Evolutionary conservation across 2,329 filamentous ascomycete species (phyloP), one percentile per base, ranked within the genome.

Genomic region (Chrysosporium keratinophilum): DNA sequence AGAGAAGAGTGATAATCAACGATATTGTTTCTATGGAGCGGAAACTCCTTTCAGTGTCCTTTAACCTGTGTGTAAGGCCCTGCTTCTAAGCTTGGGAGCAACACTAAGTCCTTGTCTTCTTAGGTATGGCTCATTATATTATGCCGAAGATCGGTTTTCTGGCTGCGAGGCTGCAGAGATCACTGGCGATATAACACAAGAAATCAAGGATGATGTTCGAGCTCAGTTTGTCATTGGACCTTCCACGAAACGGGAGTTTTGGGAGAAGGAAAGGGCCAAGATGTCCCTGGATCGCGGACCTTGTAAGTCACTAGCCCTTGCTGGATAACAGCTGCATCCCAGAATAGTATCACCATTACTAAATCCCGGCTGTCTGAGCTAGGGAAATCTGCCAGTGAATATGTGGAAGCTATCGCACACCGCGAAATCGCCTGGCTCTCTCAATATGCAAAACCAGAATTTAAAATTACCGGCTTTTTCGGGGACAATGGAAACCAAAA

Each of bases 201-300:
- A 2, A 12, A 28, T 45, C 7, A 52, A 46, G 23, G 52, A 57
- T 11, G 56, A 14, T 69, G 40, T 52, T 20, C 19, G 33, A 28
- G 34, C 20, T 23, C 54, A 48, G 0, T 58, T 54, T n/a, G 44
- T 55, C 9, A 58, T 58, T 12, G 54, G 56, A 5, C 54, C 54
- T 17, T 17, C 20, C 1, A 19, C 41, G 11, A 19, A 50, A 17
- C 17, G 11, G 14, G 44, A 50, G n/a, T 57, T 69, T 57, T 73
- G 66, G 71, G 61, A 61, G 5, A 63, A 63, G 52, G 62, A 70
- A 57, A 64, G 68, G 42, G 61, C 63, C 41, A 55, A 40, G 6
- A 68, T 70, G 62, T 35, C 57, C 31, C 63, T 70, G 52, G 66
- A 72, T 58, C 63, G 68, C 43, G 70, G 71, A n/a, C 71, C 69